These are phyloP conservation scores for Phenoliferia sp. DNA, from an alignment of 1,284 basidiomycete genomes.

Conservation along the genomic window DNA sequence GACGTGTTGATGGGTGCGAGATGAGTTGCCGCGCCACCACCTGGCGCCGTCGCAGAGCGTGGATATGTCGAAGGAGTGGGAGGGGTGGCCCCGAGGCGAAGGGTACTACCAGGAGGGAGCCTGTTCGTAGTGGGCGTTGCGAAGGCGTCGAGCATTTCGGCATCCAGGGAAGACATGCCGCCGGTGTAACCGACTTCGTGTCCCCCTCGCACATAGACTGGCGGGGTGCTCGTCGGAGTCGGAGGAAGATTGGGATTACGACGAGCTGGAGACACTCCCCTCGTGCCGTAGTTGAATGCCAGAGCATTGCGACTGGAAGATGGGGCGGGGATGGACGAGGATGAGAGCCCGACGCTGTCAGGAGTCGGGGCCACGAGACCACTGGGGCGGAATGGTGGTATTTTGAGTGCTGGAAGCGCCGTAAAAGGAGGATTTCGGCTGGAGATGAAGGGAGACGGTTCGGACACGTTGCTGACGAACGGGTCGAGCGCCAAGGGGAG, in stretches of 20 bases:
- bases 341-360: too few relatives aligned
- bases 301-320: too few relatives aligned
- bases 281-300: too few relatives aligned
- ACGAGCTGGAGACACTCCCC: too few relatives aligned
- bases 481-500: too few relatives aligned
- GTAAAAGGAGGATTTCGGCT: too few relatives aligned
- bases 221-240: neutral
- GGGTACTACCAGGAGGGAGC: neutral
- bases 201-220: neutral
- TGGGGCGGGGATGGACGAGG: too few relatives aligned
- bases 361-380: too few relatives aligned
- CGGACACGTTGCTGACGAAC: too few relatives aligned
- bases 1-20: slow-evolving; percentile 12
- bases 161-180: slow-evolving; percentile 3
- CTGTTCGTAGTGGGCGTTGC: slow-evolving; percentile 8
- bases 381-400: too few relatives aligned
- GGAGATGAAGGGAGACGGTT: too few relatives aligned
- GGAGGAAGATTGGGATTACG: neutral
- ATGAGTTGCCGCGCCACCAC: neutral
- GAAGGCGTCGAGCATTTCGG: slow-evolving; percentile 20
- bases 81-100: neutral
- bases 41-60: neutral
- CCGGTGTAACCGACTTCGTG: neutral
- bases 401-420: too few relatives aligned
- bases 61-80: slow-evolving; percentile 7